A percentile compares a stretch with the other conserved stretches of the same genome.
Conservation (phyloP, 2,329 filamentous ascomycete species). For the Venturia carpophila region DNA sequence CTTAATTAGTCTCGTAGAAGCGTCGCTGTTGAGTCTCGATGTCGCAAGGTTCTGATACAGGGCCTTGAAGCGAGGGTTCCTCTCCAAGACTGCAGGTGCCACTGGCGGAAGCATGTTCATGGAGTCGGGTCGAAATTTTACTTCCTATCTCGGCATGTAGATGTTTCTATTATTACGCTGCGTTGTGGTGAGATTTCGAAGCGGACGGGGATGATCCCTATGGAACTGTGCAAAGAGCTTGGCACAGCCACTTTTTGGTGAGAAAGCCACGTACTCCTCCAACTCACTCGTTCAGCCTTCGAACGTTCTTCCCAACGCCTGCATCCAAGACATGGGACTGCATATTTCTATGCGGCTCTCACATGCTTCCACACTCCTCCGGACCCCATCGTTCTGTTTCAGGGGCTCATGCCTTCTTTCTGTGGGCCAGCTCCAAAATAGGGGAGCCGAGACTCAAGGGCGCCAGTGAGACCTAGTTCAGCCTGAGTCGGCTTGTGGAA, state of each 20-base stretch:
- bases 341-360: not conserved
- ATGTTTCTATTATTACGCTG: not conserved
- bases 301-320: not conserved
- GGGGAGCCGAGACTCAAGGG: not conserved
- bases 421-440: not conserved
- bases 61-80: conserved; percentile 38
- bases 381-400: not conserved
- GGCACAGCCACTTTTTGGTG: not conserved
- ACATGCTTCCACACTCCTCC: not conserved
- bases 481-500: conserved; percentile 7
- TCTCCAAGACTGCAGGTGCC: conserved; percentile 29
- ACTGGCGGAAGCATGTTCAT: conserved; percentile 36
- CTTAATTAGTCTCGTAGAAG: conserved; percentile 36
- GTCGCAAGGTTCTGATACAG: conserved; percentile 39
- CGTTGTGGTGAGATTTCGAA: not conserved
- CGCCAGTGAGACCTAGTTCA: conserved; percentile 1
- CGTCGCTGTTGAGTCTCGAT: conserved; percentile 37
- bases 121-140: not conserved
- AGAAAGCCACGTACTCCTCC: conserved; percentile 4
- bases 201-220: not conserved
- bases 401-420: not conserved
- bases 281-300: not conserved
- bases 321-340: not conserved
- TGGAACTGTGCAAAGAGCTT: not conserved
- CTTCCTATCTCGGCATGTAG: conserved; percentile 8